Base-by-base conservation (phyloP, 176 grass and related monocot species). In the Aechmea fasciata region DNA sequence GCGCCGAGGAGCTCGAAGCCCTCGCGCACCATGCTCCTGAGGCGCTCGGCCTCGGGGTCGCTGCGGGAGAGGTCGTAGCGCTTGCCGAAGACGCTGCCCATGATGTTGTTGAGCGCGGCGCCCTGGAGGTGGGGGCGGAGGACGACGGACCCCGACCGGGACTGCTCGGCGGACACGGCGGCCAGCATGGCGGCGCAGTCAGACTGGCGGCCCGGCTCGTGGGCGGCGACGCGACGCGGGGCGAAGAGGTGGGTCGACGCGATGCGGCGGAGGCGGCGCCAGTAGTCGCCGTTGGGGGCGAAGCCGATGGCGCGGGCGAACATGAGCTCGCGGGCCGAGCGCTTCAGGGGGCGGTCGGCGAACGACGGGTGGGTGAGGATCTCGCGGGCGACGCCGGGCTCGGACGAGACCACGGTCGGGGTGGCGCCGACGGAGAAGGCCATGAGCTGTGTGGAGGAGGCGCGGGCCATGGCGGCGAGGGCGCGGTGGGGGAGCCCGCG, bases 1-100 rank as follows among this genome's bases (percentile, higher is more conserved):
- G 91, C 83, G 2, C 91, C 91, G 18, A 96, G 74, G 51, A 96
- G 77, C 1, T 96, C 87, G 51, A 96, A 96, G n/a, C 91, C 87
- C 62, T 96, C 91, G 0, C 81, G 64, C 47, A 96, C 87, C 81
- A 96, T 87, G 65, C 19, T 14, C 66, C 81, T 96, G 13, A 96
- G 82, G 26, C 51, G 25, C 71, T 90, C 87, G 0, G 78, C 91
- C 63, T 85, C 87, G 7, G 25, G 15, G 68, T 4, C 26, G 9
- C 15, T 3, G 3, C 72, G 18, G 0, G 73, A 54, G 6, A 78
- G 23, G 26, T 87, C 79, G 50, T 85, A 87, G 1, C 87, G 83
- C 66, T 50, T 74, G 13, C 91, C 87, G 53, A 96, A 96, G 4
- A 96, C 91, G 54, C 87, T 83, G 12, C 83, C 86, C 91, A 96